phyloP scores from a whole-genome alignment of 768 basidiomycete genomes.

The Rhodotorula sphaerocarpa region DNA sequence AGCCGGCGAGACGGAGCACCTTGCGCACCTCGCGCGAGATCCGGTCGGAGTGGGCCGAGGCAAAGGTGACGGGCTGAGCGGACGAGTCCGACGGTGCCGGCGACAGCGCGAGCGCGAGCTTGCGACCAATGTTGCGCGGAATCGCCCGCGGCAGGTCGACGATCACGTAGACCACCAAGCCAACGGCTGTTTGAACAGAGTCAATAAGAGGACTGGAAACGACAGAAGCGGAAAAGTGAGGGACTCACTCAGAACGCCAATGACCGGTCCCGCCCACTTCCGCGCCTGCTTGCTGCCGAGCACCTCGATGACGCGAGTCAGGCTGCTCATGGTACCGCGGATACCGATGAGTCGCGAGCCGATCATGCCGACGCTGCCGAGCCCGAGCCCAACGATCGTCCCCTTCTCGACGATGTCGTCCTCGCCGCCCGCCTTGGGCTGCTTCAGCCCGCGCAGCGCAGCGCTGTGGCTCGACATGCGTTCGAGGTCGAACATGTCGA shows the following conservation, averaged over 20 bases:
- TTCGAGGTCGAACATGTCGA: constrained; percentile 55
- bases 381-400: constrained; percentile 42
- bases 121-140: constrained; percentile 78
- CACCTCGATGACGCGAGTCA: constrained; percentile 66
- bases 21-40: constrained; percentile 81
- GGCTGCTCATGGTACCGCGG: constrained; percentile 78
- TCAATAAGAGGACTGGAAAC: too few species aligned
- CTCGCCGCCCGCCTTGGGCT: constrained; percentile 40
- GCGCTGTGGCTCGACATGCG: constrained; percentile 44
- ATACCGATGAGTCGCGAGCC: constrained; percentile 70
- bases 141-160: constrained; percentile 80
- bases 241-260: constrained; percentile 56
- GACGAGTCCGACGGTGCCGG: not conserved
- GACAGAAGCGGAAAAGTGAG: not conserved
- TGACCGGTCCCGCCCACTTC: constrained; percentile 76
- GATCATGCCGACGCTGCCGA: constrained; percentile 43
- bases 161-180: constrained; percentile 69
- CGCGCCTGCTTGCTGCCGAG: constrained; percentile 64
- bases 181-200: constrained; percentile 53
- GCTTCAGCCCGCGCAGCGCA: constrained; percentile 33
- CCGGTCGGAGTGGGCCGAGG: constrained; percentile 53
- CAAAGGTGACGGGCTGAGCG: constrained; percentile 21
- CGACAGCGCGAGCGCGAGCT: constrained; percentile 59
- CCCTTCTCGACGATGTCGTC: constrained; percentile 49
- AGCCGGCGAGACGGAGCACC: constrained; percentile 78